Conservation (phyloP, 164 flowering plant genomes). For the Magnolia officinalis region DNA sequence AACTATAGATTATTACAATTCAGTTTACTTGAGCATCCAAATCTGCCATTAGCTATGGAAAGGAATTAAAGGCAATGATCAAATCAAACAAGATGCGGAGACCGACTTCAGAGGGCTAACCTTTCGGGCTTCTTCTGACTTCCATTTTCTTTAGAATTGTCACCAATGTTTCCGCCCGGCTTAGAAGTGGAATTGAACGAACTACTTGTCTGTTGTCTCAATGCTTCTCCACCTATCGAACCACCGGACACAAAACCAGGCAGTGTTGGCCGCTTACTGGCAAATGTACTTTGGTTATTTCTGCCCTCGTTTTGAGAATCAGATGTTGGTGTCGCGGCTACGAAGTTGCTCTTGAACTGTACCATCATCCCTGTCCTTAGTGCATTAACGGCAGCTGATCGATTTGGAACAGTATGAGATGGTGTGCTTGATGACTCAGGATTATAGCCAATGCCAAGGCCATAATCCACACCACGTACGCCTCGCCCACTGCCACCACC, state of each 20-base stretch:
- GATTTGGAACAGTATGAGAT: conserved; percentile 36
- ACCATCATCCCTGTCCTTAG: conserved; percentile 79
- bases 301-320: conserved; percentile 44
- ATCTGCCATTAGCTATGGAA: too few relatives aligned
- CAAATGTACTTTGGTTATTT: conserved; percentile 19
- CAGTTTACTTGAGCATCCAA: too few relatives aligned
- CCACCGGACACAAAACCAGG: conserved; percentile 97
- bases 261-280: conserved; percentile 49
- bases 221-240: conserved; percentile 71
- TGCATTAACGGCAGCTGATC: conserved; percentile 72
- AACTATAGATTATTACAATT: too few relatives aligned
- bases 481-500: conserved; percentile 62
- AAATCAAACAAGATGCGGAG: background rate
- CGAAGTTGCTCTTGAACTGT: conserved; percentile 80
- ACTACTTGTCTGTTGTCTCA: conserved; percentile 32
- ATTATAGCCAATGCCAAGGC: conserved; percentile 89
- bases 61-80: too few relatives aligned
- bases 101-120: conserved; percentile 28
- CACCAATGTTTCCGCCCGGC: conserved; percentile 29
- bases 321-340: conserved; percentile 64
- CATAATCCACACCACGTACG: conserved; percentile 96
- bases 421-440: conserved; percentile 45
- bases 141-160: conserved; percentile 34
- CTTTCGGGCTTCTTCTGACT: conserved; percentile 43
- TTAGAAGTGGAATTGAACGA: conserved; percentile 30